A percentile compares a stretch with the other conserved stretches of the same genome.
Evolutionary conservation across 2,329 filamentous ascomycete genomes (phyloP).

Genomic region (Penicillium sp.): DNA sequence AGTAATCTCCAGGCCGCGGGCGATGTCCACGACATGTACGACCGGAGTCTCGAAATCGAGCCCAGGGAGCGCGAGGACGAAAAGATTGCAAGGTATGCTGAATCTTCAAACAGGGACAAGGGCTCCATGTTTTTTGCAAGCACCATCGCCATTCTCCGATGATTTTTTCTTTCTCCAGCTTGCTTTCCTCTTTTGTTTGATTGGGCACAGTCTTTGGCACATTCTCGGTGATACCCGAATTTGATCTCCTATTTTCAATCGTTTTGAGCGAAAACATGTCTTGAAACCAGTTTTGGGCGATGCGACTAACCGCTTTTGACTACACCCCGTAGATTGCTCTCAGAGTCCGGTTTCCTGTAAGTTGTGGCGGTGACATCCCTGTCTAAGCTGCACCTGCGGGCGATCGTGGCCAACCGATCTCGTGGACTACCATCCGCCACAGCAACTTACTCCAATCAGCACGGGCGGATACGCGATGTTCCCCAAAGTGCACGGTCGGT

Average conservation of each 20-base stretch:
- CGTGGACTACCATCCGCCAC: constrained; percentile 10
- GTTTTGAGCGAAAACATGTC: constrained; percentile 9
- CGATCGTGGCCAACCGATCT: constrained; percentile 13
- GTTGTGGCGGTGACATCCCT: constrained; percentile 18
- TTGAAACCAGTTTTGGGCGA: constrained; percentile 19
- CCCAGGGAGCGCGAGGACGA: constrained; percentile 96
- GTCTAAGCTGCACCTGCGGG: constrained; percentile 21
- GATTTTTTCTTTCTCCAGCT: constrained; percentile 15
- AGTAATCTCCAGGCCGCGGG: constrained; percentile 93
- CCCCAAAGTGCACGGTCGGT: background rate
- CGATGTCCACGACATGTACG: constrained; percentile 99
- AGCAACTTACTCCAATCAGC: constrained; percentile 15
- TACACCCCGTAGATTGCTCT: constrained; percentile 42
- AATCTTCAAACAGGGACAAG: constrained; percentile 32
- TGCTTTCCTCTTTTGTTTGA: constrained; percentile 13
- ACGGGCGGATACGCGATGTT: constrained; percentile 3
- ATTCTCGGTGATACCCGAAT: constrained; percentile 32
- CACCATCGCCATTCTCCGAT: constrained; percentile 33
- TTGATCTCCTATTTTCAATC: constrained; percentile 18
- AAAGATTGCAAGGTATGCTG: constrained; percentile 91
- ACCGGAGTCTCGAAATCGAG: constrained; percentile 89
- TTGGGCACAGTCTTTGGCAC: constrained; percentile 16
- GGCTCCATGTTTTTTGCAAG: constrained; percentile 32
- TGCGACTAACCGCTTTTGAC: constrained; percentile 33
- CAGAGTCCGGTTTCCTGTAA: constrained; percentile 48